Evolutionary conservation across 768 basidiomycete species (phyloP).

Genomic region (Lactarius evosmus): DNA sequence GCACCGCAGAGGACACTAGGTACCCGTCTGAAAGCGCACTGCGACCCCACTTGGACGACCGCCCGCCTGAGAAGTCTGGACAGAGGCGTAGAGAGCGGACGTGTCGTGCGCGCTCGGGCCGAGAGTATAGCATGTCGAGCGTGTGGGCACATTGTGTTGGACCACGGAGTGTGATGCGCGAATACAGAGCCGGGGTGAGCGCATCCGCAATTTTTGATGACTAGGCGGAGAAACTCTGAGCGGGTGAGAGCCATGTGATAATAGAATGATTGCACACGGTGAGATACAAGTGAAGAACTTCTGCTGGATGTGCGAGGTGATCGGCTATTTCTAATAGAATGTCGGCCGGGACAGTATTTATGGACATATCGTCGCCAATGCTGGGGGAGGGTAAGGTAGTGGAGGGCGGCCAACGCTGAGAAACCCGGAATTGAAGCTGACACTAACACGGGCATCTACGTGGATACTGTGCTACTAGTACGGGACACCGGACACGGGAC

Average conservation of each 20-base stretch:
- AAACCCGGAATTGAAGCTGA: neutral
- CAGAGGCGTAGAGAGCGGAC: constrained; percentile 56
- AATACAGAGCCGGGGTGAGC: constrained; percentile 59
- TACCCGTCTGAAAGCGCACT: constrained; percentile 36
- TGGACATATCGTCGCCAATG: neutral
- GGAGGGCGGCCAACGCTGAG: neutral
- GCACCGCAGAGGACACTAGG: constrained; percentile 50
- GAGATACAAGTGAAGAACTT: constrained; percentile 57
- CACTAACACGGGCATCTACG: neutral
- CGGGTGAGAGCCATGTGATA: neutral
- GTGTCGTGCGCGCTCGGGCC: constrained; percentile 61
- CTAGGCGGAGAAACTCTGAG: constrained; percentile 35
- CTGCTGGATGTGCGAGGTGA: constrained; percentile 48
- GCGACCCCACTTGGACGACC: constrained; percentile 24
- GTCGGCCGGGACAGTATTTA: constrained; percentile 48
- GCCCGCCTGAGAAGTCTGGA: constrained; percentile 32
- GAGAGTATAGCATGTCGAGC: constrained; percentile 56
- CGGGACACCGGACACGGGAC: neutral
- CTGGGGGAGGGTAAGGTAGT: neutral
- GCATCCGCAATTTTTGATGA: constrained; percentile 51
- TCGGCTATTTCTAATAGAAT: constrained; percentile 63
- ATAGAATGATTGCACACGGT: constrained; percentile 45
- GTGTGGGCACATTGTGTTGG: constrained; percentile 60
- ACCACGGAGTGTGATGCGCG: constrained; percentile 51
- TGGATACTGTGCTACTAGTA: too few species aligned